Conservation (phyloP, 2,329 filamentous ascomycete genomes). For the Trichothecium sympodiale region DNA sequence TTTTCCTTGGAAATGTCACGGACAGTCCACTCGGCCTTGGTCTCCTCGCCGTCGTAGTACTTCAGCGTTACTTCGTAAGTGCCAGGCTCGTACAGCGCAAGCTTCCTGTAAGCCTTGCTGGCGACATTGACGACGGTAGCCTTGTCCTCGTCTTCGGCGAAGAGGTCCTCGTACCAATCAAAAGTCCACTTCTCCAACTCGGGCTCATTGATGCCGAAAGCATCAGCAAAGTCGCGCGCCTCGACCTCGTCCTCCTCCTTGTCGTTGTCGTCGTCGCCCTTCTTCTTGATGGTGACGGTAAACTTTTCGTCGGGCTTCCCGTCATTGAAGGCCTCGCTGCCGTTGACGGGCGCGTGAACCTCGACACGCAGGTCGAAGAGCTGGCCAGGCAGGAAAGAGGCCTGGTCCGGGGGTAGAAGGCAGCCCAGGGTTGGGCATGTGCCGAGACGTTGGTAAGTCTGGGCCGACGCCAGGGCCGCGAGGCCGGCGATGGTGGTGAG, state of each 20-base stretch:
- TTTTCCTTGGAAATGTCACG: slow-evolving; percentile 57
- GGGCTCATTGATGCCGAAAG: slow-evolving; percentile 61
- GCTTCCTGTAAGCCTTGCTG: slow-evolving; percentile 64
- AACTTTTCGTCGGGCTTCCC: slow-evolving; percentile 64
- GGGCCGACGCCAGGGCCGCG: slow-evolving; percentile 32
- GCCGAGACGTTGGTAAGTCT: slow-evolving; percentile 50
- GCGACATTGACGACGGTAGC: slow-evolving; percentile 70
- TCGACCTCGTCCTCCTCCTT: slow-evolving; percentile 5
- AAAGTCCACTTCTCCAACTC: slow-evolving; percentile 73
- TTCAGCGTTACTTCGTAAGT: slow-evolving; percentile 65
- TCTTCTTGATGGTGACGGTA: slow-evolving; percentile 61
- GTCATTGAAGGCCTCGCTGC: slow-evolving; percentile 62
- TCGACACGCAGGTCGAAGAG: slow-evolving; percentile 77
- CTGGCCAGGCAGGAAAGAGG: slow-evolving; percentile 75
- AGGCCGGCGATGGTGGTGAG: slow-evolving; percentile 20
- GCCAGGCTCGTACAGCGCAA: slow-evolving; percentile 68
- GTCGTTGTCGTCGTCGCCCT: slow-evolving; percentile 16
- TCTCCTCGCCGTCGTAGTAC: slow-evolving; percentile 64
- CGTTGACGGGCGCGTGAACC: slow-evolving; percentile 71
- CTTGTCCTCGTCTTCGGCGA: slow-evolving; percentile 58
- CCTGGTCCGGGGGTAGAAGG: slow-evolving; percentile 50
- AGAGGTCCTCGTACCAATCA: slow-evolving; percentile 76
- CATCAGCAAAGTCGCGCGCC: slow-evolving; percentile 46
- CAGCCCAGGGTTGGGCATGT: slow-evolving; percentile 49
- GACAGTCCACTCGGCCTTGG: slow-evolving; percentile 66